Evolutionary conservation across 2,329 filamentous ascomycete species (phyloP), one percentile per base, ranked within the genome.

Genomic region (Cryphonectria parasitica): DNA sequence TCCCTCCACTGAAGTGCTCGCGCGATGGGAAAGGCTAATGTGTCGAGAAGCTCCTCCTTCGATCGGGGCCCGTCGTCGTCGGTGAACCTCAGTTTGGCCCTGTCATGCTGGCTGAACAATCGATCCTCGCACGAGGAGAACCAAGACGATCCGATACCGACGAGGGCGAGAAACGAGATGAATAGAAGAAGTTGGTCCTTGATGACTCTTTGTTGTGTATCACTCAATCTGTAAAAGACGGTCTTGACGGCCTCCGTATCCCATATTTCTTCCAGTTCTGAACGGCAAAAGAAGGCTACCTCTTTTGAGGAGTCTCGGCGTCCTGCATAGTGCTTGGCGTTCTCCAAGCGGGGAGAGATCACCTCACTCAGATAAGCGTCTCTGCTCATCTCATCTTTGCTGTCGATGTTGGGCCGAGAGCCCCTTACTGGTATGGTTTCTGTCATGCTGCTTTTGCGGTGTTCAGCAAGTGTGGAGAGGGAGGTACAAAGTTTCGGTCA

Each of bases 271-370:
- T 49, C 52, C 4, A 71, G 67, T 7, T 70, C 69, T 13, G 69
- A 69, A 56, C 66, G 69, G 28, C 62, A 66, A 25, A 71, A 71
- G n/a, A 71, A 71, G 17, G 41, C 58, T 28, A 31, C 66, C 36
- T 71, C 62, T n/a, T 39, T 56, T 4, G 13, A 13, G 7, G 58
- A 61, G 22, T 17, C 66, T 58, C 5, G n/a, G 36, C 17, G 36
- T 4, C 61, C 60, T 6, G 65, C 67, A 17, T 17, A 17, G 8
- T 65, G 60, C 62, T 64, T 63, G 15, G n/a, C 45, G n/a, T 17
- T 41, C 6, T 39, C n/a, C 2, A 70, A 36, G 25, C 49, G 58
- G 13, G 3, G 31, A 19, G 65, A 68, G 8, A 64, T 61, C 4
- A 54, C 8, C 17, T 49, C 61, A 11, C 13, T 54, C 39, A 70